Base-by-base conservation (phyloP, 169 alveolate genomes). In the Cryptosporidium bovis region DNA sequence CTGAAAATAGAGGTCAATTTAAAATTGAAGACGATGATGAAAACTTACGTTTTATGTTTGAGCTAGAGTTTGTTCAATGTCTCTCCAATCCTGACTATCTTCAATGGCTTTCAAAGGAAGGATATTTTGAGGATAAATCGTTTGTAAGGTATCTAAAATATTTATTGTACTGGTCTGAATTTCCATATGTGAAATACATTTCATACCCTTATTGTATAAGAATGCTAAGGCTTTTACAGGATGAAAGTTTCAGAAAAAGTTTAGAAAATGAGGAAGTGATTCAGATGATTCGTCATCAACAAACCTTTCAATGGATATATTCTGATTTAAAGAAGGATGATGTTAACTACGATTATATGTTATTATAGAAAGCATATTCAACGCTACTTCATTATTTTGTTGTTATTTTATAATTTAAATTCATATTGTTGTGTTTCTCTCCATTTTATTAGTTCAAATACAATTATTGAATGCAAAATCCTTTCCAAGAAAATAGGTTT, bases 161-260 rank as follows among this genome's bases (percentile, higher is more conserved):
- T 71, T 60, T 84, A 58, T 60, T 58, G 24, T 84, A 84, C 48
- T 84, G 84, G 77, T 77, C 82, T 44, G 62, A 69, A 18, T 66
- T 53, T 10, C 90, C 84, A 24, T 84, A 77, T 60, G 33, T 46
- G 15, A 84, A 71, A 29, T 84, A 84, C 46, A 69, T 84, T 18
- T 65, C 71, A 34, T 84, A 84, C 24, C 91, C 91, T 24, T 83
- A 77, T n/a, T 68, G 91, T 29, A 58, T 84, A n/a, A 84, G 55
- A 60, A 48, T 84, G 36, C 20, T 84, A 62, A 83, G 82, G 36
- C 62, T 67, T 5, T 55, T 84, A 12, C 82, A 84, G 60, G 71
- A 40, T 46, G 69, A 48, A 58, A 66, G 58, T 40, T 84, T 84
- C 13, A 66, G 91, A 40, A 48, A n/a, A 24, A 77, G 64, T 53